Conservation (phyloP, 2,329 filamentous ascomycete genomes). For the Neocatenulostroma microsporum region DNA sequence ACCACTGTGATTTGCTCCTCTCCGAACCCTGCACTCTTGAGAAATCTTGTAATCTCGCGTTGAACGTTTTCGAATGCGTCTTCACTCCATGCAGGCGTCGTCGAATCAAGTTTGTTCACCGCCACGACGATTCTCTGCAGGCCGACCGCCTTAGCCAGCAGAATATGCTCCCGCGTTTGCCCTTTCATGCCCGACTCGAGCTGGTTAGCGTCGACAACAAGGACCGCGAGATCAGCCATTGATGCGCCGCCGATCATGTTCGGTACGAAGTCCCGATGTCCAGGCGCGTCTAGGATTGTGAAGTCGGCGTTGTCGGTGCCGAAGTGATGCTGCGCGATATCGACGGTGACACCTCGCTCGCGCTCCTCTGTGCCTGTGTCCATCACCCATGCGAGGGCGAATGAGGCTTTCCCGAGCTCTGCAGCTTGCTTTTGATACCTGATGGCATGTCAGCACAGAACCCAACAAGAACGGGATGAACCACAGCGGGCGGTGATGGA, state of each 20-base stretch:
- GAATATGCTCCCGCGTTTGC: slow-evolving; percentile 87
- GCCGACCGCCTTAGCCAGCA: slow-evolving; percentile 83
- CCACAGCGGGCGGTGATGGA: slow-evolving; percentile 42
- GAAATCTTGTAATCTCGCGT: slow-evolving; percentile 73
- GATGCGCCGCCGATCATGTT: slow-evolving; percentile 98
- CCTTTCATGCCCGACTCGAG: slow-evolving; percentile 91
- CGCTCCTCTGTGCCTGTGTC: slow-evolving; percentile 88
- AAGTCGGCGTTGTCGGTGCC: slow-evolving; percentile 81
- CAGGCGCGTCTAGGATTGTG: slow-evolving; percentile 91
- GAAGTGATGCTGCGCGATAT: slow-evolving; percentile 92
- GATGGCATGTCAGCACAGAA: not conserved
- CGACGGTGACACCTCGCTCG: slow-evolving; percentile 85
- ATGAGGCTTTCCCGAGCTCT: slow-evolving; percentile 86
- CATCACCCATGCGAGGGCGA: slow-evolving; percentile 93
- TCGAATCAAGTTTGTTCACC: slow-evolving; percentile 89
- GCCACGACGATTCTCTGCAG: slow-evolving; percentile 82
- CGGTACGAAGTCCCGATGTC: slow-evolving; percentile 90
- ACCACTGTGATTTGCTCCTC: slow-evolving; percentile 76
- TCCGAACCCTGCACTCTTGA: slow-evolving; percentile 74
- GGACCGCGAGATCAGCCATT: slow-evolving; percentile 88
- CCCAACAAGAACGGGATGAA: not conserved
- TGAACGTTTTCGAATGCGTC: slow-evolving; percentile 78
- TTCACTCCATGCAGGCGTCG: slow-evolving; percentile 62
- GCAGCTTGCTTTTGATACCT: slow-evolving; percentile 64
- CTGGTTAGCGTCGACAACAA: slow-evolving; percentile 90